Base-by-base conservation (phyloP, 2,329 filamentous ascomycete species). In the Colletotrichum sp. region DNA sequence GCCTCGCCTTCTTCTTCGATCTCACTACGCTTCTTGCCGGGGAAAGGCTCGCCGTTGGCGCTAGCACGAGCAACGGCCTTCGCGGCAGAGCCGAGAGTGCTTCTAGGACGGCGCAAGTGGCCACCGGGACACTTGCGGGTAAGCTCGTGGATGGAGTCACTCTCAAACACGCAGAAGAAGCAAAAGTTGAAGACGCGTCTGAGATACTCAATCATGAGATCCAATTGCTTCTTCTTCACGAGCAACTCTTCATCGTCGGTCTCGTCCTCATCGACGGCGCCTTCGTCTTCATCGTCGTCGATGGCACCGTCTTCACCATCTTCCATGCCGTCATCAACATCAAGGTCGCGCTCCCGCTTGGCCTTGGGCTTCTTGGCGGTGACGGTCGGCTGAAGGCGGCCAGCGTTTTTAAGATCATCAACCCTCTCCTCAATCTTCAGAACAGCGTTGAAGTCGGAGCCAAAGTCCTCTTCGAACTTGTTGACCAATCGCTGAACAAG, bases 81-180 rank as follows among this genome's bases (percentile, higher is more conserved):
- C 8, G 96, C 95, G 30, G 95, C 90, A 15, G 92, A 94, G 6
- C 94, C 97, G 39, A 99, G 90, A 44, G 95, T 98, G 81, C 94
- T 94, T 73, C 96, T 92, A 52, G 97, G 97, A 65, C 97, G 93
- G 78, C 97, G 95, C 77, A 99, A 92, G 88, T 99, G 97, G n/a
- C 97, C 97, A 57, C 97, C 97, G 30, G 97, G 96, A 81, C 97
- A 99, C 86, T 99, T 99, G 76, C 97, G 93, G 55, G 95, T 96
- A 79, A 99, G 89, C 86, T 99, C 97, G 82, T 99, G 97, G 27
- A 99, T 93, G 0, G 96, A 99, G 84, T 99, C 97, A 82, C 96
- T 97, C 86, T 99, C 97, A 80, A 99, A 99, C 7, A 99, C 98
- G 84, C 97, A 99, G 88, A 99, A 99, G 89, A 99, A 98, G 88